Percentiles rank a stretch among this genome's conserved stretches.
Evolutionary conservation across 177 flowering plant genomes (phyloP).

Genomic region (Vitis hybrid): DNA sequence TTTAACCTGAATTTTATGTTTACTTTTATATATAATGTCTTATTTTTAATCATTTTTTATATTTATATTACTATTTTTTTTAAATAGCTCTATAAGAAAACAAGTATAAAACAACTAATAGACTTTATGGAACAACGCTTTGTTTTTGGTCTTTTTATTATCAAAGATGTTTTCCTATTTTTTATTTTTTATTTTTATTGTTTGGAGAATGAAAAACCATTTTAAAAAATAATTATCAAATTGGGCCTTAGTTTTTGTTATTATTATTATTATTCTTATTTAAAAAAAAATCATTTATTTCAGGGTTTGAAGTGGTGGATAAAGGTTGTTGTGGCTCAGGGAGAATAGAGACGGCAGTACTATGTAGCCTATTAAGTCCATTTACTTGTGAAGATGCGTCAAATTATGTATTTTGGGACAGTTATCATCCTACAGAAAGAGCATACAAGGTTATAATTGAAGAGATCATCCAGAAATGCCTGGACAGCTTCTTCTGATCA

Average conservation of each 20-base stretch:
- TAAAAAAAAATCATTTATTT: background rate
- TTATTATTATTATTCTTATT: background rate
- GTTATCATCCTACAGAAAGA: slow-evolving; percentile 22
- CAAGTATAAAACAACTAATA: no score
- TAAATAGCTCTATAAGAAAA: no score
- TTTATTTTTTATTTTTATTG: no score
- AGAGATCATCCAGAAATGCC: background rate
- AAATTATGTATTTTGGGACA: slow-evolving; percentile 24
- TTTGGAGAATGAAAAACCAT: no score
- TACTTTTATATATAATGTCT: no score
- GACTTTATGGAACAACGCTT: no score
- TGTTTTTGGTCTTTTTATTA: no score
- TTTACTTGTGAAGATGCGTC: slow-evolving; percentile 7
- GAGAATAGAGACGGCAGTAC: slow-evolving; percentile 1
- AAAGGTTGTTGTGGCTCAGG: slow-evolving; percentile 33
- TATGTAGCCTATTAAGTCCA: background rate
- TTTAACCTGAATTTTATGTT: no score
- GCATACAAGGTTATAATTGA: slow-evolving; percentile 12
- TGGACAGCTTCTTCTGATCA: background rate
- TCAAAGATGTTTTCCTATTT: no score
- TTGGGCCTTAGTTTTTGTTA: background rate
- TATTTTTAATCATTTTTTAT: no score
- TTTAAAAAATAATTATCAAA: no score
- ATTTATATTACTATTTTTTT: no score
- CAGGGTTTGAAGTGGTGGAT: slow-evolving; percentile 20